Evolutionary conservation across 108 stramenopile species (phyloP).

Genomic region (Chaetoceros tenuissimus): DNA sequence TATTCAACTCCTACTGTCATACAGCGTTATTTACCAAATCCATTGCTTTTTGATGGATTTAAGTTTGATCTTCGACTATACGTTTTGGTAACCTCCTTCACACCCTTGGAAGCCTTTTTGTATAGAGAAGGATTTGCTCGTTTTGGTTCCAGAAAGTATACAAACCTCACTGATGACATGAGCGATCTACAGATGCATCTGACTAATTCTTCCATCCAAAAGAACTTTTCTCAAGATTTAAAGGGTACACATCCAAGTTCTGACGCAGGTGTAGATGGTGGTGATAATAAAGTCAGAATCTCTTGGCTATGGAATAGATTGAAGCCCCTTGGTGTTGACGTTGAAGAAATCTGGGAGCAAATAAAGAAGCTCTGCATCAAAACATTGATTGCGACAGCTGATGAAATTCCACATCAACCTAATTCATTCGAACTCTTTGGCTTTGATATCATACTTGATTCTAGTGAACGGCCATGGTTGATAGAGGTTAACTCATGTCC

Average conservation of each 20-base stretch:
- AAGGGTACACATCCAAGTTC: constrained; percentile 53
- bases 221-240: constrained; percentile 46
- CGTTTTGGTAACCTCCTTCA: constrained; percentile 80
- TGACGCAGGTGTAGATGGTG: constrained; percentile 24
- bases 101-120: constrained; percentile 71
- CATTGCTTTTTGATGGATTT: constrained; percentile 64
- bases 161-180: constrained; percentile 24
- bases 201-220: constrained; percentile 57
- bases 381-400: constrained; percentile 50
- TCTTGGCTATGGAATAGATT: constrained; percentile 33
- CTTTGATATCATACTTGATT: constrained; percentile 78
- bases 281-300: constrained; percentile 23
- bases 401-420: constrained; percentile 52
- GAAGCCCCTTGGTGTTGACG: constrained; percentile 14
- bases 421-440: constrained; percentile 87
- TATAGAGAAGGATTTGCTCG: constrained; percentile 76
- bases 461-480: constrained; percentile 71
- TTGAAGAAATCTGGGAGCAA: constrained; percentile 44
- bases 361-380: constrained; percentile 68
- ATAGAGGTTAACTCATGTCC: constrained; percentile 87
- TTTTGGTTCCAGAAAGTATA: constrained; percentile 63
- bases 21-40: constrained; percentile 70
- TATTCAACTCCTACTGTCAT: constrained; percentile 61
- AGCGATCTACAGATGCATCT: constrained; percentile 29
- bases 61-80: constrained; percentile 86